These are phyloP conservation scores for Xylaria sp. DNA, from an alignment of 2,329 filamentous ascomycete genomes.

Conservation along the genomic window DNA sequence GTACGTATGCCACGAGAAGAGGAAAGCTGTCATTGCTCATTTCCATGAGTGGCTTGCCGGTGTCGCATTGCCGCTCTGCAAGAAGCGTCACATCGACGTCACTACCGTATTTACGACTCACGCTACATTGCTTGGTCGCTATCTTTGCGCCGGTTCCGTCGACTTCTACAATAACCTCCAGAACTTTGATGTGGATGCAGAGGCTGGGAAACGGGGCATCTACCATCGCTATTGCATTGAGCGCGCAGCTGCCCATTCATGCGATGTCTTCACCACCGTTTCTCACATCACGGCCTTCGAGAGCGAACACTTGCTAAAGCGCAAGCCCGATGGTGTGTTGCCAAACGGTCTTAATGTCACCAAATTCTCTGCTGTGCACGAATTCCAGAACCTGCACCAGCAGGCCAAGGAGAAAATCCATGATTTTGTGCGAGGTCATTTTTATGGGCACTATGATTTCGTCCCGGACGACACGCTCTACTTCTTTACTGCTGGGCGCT, in stretches of 20 bases:
- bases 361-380: conserved; percentile 97
- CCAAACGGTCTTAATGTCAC: conserved; percentile 98
- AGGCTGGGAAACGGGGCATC: conserved; percentile 97
- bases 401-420: conserved; percentile 98
- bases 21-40: conserved; percentile 92
- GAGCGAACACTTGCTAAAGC: conserved; percentile 95
- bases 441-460: conserved; percentile 98
- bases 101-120: conserved; percentile 99
- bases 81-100: conserved; percentile 93
- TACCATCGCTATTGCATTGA: conserved; percentile 99
- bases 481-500: conserved; percentile 95
- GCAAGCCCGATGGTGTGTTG: conserved; percentile 95
- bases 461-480: conserved; percentile 97
- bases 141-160: conserved; percentile 95
- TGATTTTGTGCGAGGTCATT: conserved; percentile 97
- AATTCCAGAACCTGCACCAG: conserved; percentile 98
- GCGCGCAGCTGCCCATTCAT: conserved; percentile 88
- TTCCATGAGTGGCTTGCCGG: conserved; percentile 99
- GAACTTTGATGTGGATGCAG: conserved; percentile 94
- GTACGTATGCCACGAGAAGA: conserved; percentile 95
- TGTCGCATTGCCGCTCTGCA: conserved; percentile 89
- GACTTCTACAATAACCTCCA: conserved; percentile 99
- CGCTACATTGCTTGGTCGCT: conserved; percentile 92
- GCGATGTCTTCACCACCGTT: conserved; percentile 98
- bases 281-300: conserved; percentile 99